A percentile compares a stretch with the other conserved stretches of the same genome.
Evolutionary conservation across 1,284 basidiomycete species (phyloP).

Genomic region (Heterobasidion annosum): DNA sequence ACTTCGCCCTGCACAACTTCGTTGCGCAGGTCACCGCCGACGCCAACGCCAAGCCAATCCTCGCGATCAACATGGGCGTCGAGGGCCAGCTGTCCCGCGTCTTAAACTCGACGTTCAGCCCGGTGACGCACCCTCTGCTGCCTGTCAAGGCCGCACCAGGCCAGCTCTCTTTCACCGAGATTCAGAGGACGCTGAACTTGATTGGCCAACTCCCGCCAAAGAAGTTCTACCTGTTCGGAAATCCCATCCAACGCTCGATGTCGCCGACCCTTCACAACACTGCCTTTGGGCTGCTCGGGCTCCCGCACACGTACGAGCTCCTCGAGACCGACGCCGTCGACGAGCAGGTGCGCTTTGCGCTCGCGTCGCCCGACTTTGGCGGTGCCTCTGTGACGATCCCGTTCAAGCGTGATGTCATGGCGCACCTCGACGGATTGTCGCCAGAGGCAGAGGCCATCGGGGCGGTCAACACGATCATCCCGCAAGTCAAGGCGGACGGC

Average conservation of each 20-base stretch:
- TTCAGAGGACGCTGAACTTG: constrained; percentile 75
- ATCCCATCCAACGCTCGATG: constrained; percentile 83
- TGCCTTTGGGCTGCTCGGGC: constrained; percentile 71
- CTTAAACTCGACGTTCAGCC: constrained; percentile 80
- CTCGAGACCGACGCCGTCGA: constrained; percentile 69
- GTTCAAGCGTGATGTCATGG: constrained; percentile 83
- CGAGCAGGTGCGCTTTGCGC: constrained; percentile 52
- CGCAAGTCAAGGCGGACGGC: constrained; percentile 33
- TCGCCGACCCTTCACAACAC: constrained; percentile 94
- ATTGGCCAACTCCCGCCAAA: constrained; percentile 70
- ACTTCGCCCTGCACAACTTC: constrained; percentile 76
- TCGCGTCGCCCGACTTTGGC: constrained; percentile 74
- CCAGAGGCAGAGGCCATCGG: constrained; percentile 78
- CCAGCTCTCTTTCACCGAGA: constrained; percentile 82
- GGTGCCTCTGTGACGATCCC: constrained; percentile 96
- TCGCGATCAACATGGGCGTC: constrained; percentile 92
- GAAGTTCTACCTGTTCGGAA: constrained; percentile 83
- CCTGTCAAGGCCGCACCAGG: constrained; percentile 87
- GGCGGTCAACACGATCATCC: constrained; percentile 88
- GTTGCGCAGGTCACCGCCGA: constrained; percentile 33
- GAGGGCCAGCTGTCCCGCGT: constrained; percentile 88
- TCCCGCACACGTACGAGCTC: constrained; percentile 77
- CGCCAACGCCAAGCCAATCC: constrained; percentile 62
- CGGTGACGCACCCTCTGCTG: constrained; percentile 83
- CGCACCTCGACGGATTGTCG: constrained; percentile 69